Conservation (phyloP, 352 stramenopile genomes). For the Pythium dissotocum region DNA sequence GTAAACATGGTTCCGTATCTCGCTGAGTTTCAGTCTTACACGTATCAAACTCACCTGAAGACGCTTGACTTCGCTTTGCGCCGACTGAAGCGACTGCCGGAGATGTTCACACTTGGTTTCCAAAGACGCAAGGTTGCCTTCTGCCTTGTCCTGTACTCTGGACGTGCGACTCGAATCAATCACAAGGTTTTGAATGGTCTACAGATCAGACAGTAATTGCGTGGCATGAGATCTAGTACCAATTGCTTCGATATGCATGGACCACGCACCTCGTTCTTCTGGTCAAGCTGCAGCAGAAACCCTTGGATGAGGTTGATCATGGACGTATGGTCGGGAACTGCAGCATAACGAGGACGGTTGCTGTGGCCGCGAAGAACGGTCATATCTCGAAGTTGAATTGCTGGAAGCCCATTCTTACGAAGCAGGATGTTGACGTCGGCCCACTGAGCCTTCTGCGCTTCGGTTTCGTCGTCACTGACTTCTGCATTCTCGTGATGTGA, state of each 20-base stretch:
- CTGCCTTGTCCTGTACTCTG: slow-evolving; percentile 46
- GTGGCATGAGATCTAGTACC: no score
- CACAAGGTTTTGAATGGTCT: slow-evolving; percentile 82
- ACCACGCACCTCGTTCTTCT: slow-evolving; percentile 62
- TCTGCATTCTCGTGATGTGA: neutral
- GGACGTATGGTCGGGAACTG: slow-evolving; percentile 46
- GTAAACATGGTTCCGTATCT: neutral
- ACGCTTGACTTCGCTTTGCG: slow-evolving; percentile 53
- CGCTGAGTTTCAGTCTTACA: neutral
- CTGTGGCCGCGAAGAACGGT: neutral
- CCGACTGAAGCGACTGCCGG: slow-evolving; percentile 43
- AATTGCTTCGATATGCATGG: neutral
- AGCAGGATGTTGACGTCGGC: slow-evolving; percentile 58
- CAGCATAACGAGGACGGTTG: neutral
- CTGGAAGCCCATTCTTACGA: slow-evolving; percentile 54
- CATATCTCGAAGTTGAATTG: slow-evolving; percentile 39
- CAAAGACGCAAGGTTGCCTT: slow-evolving; percentile 42
- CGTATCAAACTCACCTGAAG: slow-evolving; percentile 41
- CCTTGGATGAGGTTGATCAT: slow-evolving; percentile 67
- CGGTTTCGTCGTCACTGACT: neutral
- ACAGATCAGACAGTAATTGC: neutral
- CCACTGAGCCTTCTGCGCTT: slow-evolving; percentile 37
- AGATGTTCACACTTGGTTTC: slow-evolving; percentile 58
- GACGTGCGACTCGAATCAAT: slow-evolving; percentile 66
- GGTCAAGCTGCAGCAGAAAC: slow-evolving; percentile 53